Base-by-base conservation (phyloP, 192 early-diverging fungal genomes). In the Spizellomyces sp. region DNA sequence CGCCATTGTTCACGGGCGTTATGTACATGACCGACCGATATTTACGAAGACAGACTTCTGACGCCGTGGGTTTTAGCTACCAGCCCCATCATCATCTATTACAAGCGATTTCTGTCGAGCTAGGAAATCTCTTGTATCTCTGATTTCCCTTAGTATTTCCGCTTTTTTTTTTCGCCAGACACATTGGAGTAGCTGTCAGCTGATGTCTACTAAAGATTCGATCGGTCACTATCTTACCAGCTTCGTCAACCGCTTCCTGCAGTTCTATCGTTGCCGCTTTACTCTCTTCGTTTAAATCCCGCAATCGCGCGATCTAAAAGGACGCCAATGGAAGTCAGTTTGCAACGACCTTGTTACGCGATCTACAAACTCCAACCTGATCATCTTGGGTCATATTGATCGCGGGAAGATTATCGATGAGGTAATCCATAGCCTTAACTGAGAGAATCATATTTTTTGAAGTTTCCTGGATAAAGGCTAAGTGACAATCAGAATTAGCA, bases 361-460 rank as follows among this genome's bases (percentile, higher is more conserved):
- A n/a, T 54, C 17, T 54, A 12, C 50, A 54, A 54, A n/a, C 14
- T 0, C 50, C 2, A n/a, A 54, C 50, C 36, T 68, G 66, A 4
- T 68, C 22, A 0, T 22, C 27, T 15, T 68, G 22, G 17, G n/a
- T 41, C 14, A 68, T 21, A 14, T 68, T 42, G 19, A 68, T 58
- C 21, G 54, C 66, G 14, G 66, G 66, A 0, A 68, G 43, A 44
- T 36, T 54, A 27, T 68, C 66, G 52, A 68, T 57, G 27, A 68
- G 19, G 22, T 54, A 21, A 2, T 36, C 27, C 41, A 58, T n/a
- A 6, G 47, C 9, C 6, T 58, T 19, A 12, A 45, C 17, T 8
- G 66, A 22, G n/a, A 52, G 15, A 7, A n/a, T 57, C 55, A 68
- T 54, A 36, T 19, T 5, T 36, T 21, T 19, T 5, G 54, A 6